Base-by-base conservation (phyloP, 75 land plant species). In the Adiantum capillusveneris region DNA sequence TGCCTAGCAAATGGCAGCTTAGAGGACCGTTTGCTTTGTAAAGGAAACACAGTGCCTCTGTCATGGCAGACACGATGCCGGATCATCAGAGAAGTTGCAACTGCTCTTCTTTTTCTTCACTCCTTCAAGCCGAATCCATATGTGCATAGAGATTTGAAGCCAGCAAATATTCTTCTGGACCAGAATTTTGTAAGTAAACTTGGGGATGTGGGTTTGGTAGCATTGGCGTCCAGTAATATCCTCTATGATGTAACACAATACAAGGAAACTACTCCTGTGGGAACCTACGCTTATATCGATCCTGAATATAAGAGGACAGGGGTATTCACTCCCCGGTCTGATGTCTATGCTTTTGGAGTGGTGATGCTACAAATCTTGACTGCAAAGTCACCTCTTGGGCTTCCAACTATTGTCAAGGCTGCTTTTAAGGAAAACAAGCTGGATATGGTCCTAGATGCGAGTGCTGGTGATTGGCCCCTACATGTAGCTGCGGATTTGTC, bases 81-180 rank as follows among this genome's bases (percentile, higher is more conserved):
- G 25, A 77, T 88, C 7, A 54, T 63, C 31, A 70, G 55, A 43
- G 89, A 82, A 58, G 67, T 85, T 14, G 93, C 85, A 24, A 71
- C 59, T 57, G 89, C 81, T 11, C 62, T 88, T 19, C 67, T 75
- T 31, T 88, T 76, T 58, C 67, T 92, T 18, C 88, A 91, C 63
- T 45, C 27, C 11, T 56, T 65, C 44, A 81, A 75, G 67, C 97
- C 97, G 34, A 80, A 84, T 51, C 88, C 88, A 18, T 62, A 84
- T 22, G 83, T 92, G 46, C 93, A 92, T 66, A 69, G 93, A 7
- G 97, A 92, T 67, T 55, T 92, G 37, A 92, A 92, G 58, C 93
- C 89, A n/a, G 89, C 70, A 20, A 90, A 90, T 53, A 81, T 90
- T 28, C 69, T 90, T 36, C 37, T 90, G 31, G 90, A 85, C 56